phyloP scores from a whole-genome alignment of 202 grass and related monocot species.

The Elaeis oleifera region DNA sequence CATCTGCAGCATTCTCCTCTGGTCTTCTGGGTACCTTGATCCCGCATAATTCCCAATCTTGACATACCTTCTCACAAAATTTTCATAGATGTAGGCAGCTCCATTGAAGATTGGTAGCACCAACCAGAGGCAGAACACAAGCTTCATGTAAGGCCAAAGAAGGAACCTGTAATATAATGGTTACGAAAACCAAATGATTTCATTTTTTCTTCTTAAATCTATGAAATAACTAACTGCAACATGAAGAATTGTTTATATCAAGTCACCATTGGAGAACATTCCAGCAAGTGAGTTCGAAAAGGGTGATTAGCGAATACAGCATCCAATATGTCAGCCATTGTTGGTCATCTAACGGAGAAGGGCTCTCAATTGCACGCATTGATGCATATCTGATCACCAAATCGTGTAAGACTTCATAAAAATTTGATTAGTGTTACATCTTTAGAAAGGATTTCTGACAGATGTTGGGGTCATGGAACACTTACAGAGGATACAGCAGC shows the following conservation, averaged over 20 bases:
- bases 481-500: too few species aligned
- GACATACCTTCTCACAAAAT: conserved; percentile 68
- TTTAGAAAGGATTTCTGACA: too few species aligned
- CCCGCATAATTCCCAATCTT: conserved; percentile 61
- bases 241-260: too few species aligned
- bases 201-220: neutral
- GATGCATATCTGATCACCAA: neutral
- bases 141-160: conserved; percentile 86
- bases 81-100: conserved; percentile 87
- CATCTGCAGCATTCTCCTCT: conserved; percentile 73
- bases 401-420: too few species aligned
- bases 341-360: conserved; percentile 1
- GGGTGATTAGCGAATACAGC: conserved; percentile 1
- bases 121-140: conserved; percentile 84
- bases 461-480: too few species aligned
- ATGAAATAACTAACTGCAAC: too few species aligned
- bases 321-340: conserved; percentile 5
- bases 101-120: conserved; percentile 94
- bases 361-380: neutral
- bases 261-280: conserved; percentile 66
- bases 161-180: conserved; percentile 47
- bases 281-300: conserved; percentile 85
- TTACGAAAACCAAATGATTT: neutral
- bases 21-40: conserved; percentile 53
- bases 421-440: too few species aligned